These are phyloP conservation scores for Prunus salicina DNA, from an alignment of 306 rosid genomes.

Conservation along the genomic window DNA sequence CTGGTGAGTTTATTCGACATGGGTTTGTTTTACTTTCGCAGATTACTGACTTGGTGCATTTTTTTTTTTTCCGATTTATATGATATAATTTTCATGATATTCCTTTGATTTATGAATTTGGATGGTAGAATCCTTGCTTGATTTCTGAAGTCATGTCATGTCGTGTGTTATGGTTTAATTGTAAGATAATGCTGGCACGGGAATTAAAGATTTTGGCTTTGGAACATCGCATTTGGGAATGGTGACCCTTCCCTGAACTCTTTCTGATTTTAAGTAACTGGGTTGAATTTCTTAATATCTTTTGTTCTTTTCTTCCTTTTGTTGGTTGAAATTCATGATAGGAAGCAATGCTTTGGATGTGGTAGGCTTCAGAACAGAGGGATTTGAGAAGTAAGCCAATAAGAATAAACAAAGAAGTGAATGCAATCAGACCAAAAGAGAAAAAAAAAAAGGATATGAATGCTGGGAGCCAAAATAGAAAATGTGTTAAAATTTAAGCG, in stretches of 20 bases:
- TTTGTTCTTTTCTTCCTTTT: not conserved
- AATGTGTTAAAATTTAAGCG: not conserved
- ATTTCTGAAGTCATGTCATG: not conserved
- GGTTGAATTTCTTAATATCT: not conserved
- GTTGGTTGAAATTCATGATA: not conserved
- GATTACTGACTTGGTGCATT: not conserved
- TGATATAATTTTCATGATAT: not conserved
- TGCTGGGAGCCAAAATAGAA: too few species aligned
- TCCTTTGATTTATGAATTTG: slow-evolving; percentile 3
- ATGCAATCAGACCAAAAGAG: too few species aligned
- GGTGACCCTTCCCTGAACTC: not conserved
- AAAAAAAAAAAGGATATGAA: too few species aligned
- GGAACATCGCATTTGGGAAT: not conserved
- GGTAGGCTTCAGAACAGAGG: too few species aligned
- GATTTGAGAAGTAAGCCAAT: too few species aligned
- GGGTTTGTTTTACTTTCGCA: not conserved
- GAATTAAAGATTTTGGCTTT: not conserved
- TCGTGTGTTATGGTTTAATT: not conserved
- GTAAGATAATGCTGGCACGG: not conserved
- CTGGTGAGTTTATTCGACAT: not conserved
- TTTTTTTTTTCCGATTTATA: not conserved
- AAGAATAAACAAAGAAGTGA: too few species aligned
- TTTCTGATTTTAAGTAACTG: slow-evolving; percentile 1
- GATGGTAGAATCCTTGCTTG: slow-evolving; percentile 5
- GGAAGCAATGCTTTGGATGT: too few species aligned